Evolutionary conservation across 176 grass and related monocot genomes (phyloP).

Genomic region (Avena sativa): DNA sequence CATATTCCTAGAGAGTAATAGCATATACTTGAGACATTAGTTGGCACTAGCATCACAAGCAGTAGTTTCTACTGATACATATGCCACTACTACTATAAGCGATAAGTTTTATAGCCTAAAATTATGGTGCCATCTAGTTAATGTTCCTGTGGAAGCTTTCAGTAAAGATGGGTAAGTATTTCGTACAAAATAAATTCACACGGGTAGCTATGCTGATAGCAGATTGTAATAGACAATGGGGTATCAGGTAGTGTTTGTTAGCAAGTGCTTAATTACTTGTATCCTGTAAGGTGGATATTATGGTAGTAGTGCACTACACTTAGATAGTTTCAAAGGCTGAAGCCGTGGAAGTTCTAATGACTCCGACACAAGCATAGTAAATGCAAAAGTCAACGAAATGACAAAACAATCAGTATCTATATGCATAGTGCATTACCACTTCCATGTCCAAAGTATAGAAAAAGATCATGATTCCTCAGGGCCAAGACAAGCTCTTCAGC

Average conservation of each 20-base stretch:
- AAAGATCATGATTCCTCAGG: conserved; percentile 80
- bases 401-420: conserved; percentile 15
- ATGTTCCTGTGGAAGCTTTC: conserved; percentile 12
- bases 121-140: not conserved
- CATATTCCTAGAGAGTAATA: conserved; percentile 14
- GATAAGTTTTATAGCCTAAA: conserved; percentile 20
- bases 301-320: not conserved
- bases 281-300: conserved; percentile 11
- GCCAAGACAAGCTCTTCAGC: conserved; percentile 67
- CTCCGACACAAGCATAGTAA: not conserved
- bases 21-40: not conserved
- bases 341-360: conserved; percentile 10
- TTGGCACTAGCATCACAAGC: conserved; percentile 10
- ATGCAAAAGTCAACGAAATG: conserved; percentile 11
- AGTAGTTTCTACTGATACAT: conserved; percentile 10
- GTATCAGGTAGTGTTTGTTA: conserved; percentile 1
- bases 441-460: conserved; percentile 94
- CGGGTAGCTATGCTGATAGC: not conserved
- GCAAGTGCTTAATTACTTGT: conserved; percentile 3
- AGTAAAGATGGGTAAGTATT: conserved; percentile 16
- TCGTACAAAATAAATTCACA: conserved; percentile 20
- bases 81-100: not conserved
- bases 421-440: conserved; percentile 62
- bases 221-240: not conserved
- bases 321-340: not conserved